Evolutionary conservation across 805 yeast genomes (phyloP).

Genomic region (Candida arabinofermentans): DNA sequence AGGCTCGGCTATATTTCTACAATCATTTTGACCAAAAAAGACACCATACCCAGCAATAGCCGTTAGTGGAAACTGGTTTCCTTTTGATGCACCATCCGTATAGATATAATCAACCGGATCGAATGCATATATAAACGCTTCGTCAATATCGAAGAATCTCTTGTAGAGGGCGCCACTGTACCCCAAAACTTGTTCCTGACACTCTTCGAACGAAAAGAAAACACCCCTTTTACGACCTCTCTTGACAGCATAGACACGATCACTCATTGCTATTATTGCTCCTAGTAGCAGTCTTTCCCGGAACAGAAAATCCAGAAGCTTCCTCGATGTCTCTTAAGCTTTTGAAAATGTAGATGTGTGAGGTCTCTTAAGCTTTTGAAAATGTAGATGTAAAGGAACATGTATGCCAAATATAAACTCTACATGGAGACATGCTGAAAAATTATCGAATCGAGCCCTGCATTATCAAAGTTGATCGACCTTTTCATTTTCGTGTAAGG

Average conservation of each 20-base stretch:
- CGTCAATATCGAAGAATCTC: conserved; percentile 35
- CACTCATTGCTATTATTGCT: no score
- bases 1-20: conserved; percentile 52
- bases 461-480: no score
- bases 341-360: no score
- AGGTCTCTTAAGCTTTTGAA: no score
- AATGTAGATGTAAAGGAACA: no score
- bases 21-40: conserved; percentile 54
- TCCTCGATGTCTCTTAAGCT: no score
- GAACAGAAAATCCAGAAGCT: no score
- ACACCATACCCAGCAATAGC: conserved; percentile 72
- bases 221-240: conserved; percentile 55
- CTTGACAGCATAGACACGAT: conserved; percentile 48
- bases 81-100: conserved; percentile 75
- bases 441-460: no score
- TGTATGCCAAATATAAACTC: no score
- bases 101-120: conserved; percentile 35
- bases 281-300: no score
- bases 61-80: conserved; percentile 43
- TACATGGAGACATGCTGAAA: no score
- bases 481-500: no score
- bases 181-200: conserved; percentile 50
- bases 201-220: conserved; percentile 55
- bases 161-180: conserved; percentile 54
- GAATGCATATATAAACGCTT: background rate